phyloP scores from a whole-genome alignment of 75 land plant genomes.

The Selaginella tamariscina region DNA sequence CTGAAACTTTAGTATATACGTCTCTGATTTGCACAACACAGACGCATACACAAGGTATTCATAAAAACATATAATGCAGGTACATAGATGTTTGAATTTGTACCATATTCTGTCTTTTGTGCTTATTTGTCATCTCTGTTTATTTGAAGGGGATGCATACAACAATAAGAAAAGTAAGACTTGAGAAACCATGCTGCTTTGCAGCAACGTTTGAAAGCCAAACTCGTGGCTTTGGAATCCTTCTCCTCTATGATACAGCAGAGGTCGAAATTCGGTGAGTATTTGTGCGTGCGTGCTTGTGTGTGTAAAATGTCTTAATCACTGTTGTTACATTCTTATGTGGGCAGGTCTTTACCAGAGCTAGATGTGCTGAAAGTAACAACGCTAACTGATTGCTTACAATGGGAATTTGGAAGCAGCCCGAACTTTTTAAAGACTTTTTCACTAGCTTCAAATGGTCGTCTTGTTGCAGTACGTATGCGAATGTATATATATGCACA shows the following conservation, averaged over 20 bases:
- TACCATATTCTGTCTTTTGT: not conserved
- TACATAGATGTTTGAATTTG: not conserved
- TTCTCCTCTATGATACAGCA: not conserved
- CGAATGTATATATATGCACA: no score
- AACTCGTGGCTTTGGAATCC: not conserved
- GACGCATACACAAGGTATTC: no score
- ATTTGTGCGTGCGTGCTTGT: not conserved
- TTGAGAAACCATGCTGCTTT: conserved; percentile 4
- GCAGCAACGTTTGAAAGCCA: not conserved
- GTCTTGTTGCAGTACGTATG: conserved; percentile 49
- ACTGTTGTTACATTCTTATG: not conserved
- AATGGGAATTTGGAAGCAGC: conserved; percentile 29
- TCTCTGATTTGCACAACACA: no score
- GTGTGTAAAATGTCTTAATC: not conserved
- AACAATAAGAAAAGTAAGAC: conserved; percentile 8
- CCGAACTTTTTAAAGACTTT: conserved; percentile 23
- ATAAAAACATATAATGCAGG: no score
- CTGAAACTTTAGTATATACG: no score
- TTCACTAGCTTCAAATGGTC: conserved; percentile 47
- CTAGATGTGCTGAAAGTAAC: conserved; percentile 47
- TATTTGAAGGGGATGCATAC: not conserved
- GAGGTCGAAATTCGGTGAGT: not conserved
- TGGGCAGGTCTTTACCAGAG: conserved; percentile 70
- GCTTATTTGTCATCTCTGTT: not conserved
- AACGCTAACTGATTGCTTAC: conserved; percentile 36